These are phyloP conservation scores for Saksenaea vasiformis DNA, from an alignment of 371 early-diverging fungal genomes.

Conservation along the genomic window DNA sequence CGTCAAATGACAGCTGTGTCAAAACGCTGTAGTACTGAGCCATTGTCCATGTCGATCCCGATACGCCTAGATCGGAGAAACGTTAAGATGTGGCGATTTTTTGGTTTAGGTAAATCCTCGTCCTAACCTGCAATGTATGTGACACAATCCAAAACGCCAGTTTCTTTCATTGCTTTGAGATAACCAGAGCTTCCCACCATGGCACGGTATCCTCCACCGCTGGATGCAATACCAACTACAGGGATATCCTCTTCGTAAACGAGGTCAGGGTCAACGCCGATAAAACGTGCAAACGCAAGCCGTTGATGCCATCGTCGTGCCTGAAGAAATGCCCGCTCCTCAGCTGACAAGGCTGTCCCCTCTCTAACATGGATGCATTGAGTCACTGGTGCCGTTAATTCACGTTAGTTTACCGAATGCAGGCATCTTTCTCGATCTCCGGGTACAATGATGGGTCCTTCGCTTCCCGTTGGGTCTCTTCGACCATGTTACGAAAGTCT, in stretches of 20 bases:
- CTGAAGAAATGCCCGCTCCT: slow-evolving; percentile 44
- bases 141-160: slow-evolving; percentile 61
- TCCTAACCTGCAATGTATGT: slow-evolving; percentile 58
- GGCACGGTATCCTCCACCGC: slow-evolving; percentile 75
- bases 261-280: slow-evolving; percentile 52
- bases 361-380: background rate
- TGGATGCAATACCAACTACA: slow-evolving; percentile 58
- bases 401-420: slow-evolving; percentile 14
- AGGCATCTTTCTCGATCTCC: slow-evolving; percentile 21
- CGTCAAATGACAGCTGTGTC: slow-evolving; percentile 23
- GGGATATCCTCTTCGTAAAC: slow-evolving; percentile 58
- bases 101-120: background rate
- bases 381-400: background rate
- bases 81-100: background rate
- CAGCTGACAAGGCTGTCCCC: slow-evolving; percentile 29
- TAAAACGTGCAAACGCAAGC: slow-evolving; percentile 58
- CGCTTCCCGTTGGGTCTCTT: slow-evolving; percentile 9
- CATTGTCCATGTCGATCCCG: slow-evolving; percentile 63
- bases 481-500: slow-evolving; percentile 17
- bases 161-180: slow-evolving; percentile 54
- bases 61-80: slow-evolving; percentile 37
- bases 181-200: slow-evolving; percentile 69
- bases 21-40: slow-evolving; percentile 39
- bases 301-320: slow-evolving; percentile 42
- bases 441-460: slow-evolving; percentile 15